Evolutionary conservation across 257 asterid species (phyloP).

Genomic region (Jaltomata sinuosa): DNA sequence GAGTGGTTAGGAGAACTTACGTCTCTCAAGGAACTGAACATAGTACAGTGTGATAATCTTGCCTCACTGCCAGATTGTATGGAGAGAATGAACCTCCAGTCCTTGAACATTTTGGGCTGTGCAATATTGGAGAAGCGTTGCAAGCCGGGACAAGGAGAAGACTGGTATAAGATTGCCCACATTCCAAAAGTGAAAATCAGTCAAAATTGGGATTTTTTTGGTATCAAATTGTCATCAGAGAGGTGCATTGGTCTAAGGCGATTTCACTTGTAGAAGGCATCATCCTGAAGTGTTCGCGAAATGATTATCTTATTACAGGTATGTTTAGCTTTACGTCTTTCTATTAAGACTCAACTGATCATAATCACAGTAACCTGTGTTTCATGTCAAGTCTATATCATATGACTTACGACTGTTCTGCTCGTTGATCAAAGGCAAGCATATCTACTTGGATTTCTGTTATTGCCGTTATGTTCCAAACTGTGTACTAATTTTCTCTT

Average conservation of each 20-base stretch:
- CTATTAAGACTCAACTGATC: too few species aligned
- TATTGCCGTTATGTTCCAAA: not conserved
- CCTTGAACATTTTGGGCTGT: not conserved
- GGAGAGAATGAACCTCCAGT: not conserved
- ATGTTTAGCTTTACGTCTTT: not conserved
- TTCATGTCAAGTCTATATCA: too few species aligned
- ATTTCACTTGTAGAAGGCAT: not conserved
- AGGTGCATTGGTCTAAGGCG: not conserved
- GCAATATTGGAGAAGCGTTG: slow-evolving; percentile 12
- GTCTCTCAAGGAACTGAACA: not conserved
- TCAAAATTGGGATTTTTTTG: not conserved
- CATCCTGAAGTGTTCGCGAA: not conserved
- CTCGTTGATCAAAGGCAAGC: too few species aligned
- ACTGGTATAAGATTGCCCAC: slow-evolving; percentile 9
- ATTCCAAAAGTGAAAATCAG: not conserved
- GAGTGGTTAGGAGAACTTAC: slow-evolving; percentile 8
- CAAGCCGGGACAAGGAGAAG: slow-evolving; percentile 1
- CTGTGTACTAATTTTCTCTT: not conserved
- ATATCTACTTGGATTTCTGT: too few species aligned
- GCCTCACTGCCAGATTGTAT: slow-evolving; percentile 12
- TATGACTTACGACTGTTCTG: too few species aligned
- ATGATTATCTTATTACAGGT: not conserved
- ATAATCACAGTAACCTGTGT: too few species aligned
- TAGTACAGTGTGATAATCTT: not conserved
- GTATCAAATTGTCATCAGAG: not conserved